Conservation (phyloP, 2,329 filamentous ascomycete species). For the Cytospora leucostoma region DNA sequence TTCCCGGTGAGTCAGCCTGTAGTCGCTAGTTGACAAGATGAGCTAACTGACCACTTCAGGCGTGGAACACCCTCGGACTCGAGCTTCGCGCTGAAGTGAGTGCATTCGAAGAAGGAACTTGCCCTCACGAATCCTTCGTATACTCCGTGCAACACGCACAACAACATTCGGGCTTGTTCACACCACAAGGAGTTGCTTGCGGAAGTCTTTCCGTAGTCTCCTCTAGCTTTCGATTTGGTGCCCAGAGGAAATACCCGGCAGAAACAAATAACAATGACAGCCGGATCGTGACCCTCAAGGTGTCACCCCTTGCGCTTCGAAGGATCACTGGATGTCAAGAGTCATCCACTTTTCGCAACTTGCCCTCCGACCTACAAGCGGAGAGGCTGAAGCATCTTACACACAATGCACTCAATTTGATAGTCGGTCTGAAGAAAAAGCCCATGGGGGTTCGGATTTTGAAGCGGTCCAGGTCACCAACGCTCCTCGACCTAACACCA, state of each 20-base stretch:
- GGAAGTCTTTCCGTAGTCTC: slow-evolving; percentile 13
- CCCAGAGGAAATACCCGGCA: not conserved
- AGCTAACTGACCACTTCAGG: slow-evolving; percentile 12
- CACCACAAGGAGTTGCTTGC: slow-evolving; percentile 11
- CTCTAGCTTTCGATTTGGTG: slow-evolving; percentile 13
- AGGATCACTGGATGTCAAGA: not conserved
- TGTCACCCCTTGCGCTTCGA: not conserved
- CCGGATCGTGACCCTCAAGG: not conserved
- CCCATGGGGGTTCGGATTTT: slow-evolving; percentile 1
- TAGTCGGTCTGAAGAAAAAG: slow-evolving; percentile 15
- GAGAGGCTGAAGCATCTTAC: slow-evolving; percentile 16
- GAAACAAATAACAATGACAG: not conserved
- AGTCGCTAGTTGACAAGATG: not conserved
- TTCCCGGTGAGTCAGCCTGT: not conserved
- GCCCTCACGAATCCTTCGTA: slow-evolving; percentile 4
- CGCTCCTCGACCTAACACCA: slow-evolving; percentile 24
- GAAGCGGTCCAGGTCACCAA: not conserved
- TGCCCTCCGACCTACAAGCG: slow-evolving; percentile 3
- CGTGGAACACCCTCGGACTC: slow-evolving; percentile 18
- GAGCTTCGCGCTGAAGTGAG: slow-evolving; percentile 18
- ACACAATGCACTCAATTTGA: slow-evolving; percentile 6
- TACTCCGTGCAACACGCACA: slow-evolving; percentile 21
- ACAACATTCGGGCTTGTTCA: slow-evolving; percentile 5
- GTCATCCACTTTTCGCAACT: not conserved
- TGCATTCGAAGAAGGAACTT: slow-evolving; percentile 1